Base-by-base conservation (phyloP, 2,329 filamentous ascomycete genomes). In the Apiospora hydei region DNA sequence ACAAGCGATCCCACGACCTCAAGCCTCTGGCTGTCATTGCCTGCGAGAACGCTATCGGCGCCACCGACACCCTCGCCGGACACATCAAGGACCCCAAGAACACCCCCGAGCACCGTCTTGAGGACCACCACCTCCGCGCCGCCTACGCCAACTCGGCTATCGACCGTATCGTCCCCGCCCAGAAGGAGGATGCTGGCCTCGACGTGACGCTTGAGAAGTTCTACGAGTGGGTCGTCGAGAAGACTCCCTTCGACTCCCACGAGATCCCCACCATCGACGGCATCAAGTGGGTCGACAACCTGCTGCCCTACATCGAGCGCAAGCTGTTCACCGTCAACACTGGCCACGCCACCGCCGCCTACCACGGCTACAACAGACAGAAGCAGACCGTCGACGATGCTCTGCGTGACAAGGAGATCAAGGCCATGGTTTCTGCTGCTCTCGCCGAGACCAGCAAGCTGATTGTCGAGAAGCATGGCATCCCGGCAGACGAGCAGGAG, bases 271-370 rank as follows among this genome's bases (percentile, higher is more conserved):
- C 89, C 24, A 96, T 99, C 79, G 84, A 96, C 76, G 96, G 95
- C 73, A 92, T 98, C 81, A 93, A 97, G 85, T 98, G 94, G 91
- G 96, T 98, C 73, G 91, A 94, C 75, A 89, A 98, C 85, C 90
- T 99, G 43, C 89, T 92, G 81, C 96, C 96, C 72, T 99, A 96
- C 86, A 98, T 99, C 79, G 96, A 99, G 91, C 95, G 96, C 84
- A 99, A 99, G 90, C 92, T 99, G 76, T 99, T 95, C 88, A 99
- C 96, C 30, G 96, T 99, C 89, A 99, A 99, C 90, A 99, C 96
- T 30, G 93, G 95, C 71, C 96, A 99, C 82, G 96, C 96, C 73
- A 97, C 96, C 10, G 95, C 95, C 26, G 96, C 96, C 73, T 98
- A 98, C 89, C 95, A 96, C 83, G 96, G 95, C 71, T 93, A 97